Percentiles rank a stretch among this genome's conserved stretches.
Evolutionary conservation across 306 rosid genomes (phyloP).

Genomic region (Prunus kanzakura): DNA sequence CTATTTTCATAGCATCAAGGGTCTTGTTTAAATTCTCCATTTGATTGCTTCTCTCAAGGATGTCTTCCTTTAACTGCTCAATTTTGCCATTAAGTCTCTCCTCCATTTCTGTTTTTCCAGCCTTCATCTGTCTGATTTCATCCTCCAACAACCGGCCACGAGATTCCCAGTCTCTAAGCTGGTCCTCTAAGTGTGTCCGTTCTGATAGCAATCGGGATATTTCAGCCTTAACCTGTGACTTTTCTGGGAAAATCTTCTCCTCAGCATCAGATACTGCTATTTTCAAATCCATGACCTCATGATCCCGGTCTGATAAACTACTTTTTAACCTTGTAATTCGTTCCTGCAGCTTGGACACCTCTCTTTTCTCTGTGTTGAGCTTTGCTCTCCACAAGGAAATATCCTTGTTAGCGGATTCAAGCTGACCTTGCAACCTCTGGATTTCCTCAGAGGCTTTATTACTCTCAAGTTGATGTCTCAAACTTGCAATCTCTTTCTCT

Average conservation of each 20-base stretch:
- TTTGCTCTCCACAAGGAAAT: slow-evolving; percentile 55
- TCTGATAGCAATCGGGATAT: slow-evolving; percentile 55
- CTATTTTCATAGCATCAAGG: slow-evolving; percentile 39
- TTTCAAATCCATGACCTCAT: slow-evolving; percentile 81
- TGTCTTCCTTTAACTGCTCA: slow-evolving; percentile 42
- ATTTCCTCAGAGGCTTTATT: slow-evolving; percentile 51
- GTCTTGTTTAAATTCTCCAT: slow-evolving; percentile 41
- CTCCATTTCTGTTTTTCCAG: slow-evolving; percentile 52
- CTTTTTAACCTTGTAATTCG: slow-evolving; percentile 60
- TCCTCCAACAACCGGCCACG: slow-evolving; percentile 73
- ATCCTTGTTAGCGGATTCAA: slow-evolving; percentile 64
- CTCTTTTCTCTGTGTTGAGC: slow-evolving; percentile 69
- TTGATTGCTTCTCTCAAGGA: slow-evolving; percentile 35
- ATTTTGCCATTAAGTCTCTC: slow-evolving; percentile 47
- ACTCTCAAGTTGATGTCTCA: slow-evolving; percentile 51
- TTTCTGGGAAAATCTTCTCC: slow-evolving; percentile 93
- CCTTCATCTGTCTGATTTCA: slow-evolving; percentile 67
- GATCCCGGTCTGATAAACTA: slow-evolving; percentile 75
- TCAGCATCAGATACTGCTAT: slow-evolving; percentile 88
- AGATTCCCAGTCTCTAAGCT: slow-evolving; percentile 63
- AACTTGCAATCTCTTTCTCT: slow-evolving; percentile 49
- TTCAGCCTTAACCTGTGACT: slow-evolving; percentile 74
- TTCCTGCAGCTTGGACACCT: slow-evolving; percentile 71
- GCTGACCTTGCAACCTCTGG: slow-evolving; percentile 56
- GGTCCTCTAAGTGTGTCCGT: slow-evolving; percentile 43